Percentiles rank a stretch among this genome's conserved stretches.
Evolutionary conservation across 1,284 basidiomycete genomes (phyloP).

Genomic region (Cystobasidium pallidum): DNA sequence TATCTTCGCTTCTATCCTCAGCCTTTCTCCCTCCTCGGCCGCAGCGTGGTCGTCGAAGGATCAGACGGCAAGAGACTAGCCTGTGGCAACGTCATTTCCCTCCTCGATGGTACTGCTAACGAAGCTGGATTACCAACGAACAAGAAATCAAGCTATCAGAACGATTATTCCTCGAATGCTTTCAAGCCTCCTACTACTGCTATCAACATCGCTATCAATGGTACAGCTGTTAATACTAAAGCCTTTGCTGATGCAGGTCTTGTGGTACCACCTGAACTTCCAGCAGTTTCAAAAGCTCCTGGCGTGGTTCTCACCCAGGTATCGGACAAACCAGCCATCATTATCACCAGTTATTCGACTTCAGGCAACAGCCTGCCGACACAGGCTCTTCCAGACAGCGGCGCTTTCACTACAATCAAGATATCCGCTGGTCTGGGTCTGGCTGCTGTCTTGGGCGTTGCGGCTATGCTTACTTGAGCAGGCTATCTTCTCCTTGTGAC

Average conservation of each 20-base stretch:
- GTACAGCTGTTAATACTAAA: constrained; percentile 5
- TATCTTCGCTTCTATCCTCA: constrained; percentile 52
- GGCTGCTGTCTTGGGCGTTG: neutral
- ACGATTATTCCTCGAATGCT: constrained; percentile 7
- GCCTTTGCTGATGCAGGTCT: constrained; percentile 11
- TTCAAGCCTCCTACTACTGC: constrained; percentile 13
- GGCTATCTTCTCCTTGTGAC: neutral
- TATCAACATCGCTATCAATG: constrained; percentile 4
- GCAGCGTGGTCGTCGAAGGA: constrained; percentile 52
- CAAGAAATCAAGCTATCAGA: constrained; percentile 34
- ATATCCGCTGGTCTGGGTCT: neutral
- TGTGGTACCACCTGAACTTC: constrained; percentile 9
- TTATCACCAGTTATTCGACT: neutral
- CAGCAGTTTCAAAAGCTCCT: constrained; percentile 3
- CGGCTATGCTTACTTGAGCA: neutral
- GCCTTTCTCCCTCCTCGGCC: constrained; percentile 52
- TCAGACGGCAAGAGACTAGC: constrained; percentile 50
- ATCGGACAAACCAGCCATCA: neutral
- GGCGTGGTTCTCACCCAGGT: constrained; percentile 7
- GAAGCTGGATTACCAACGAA: constrained; percentile 14
- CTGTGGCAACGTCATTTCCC: constrained; percentile 53
- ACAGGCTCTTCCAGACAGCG: neutral
- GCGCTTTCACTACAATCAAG: constrained; percentile 1
- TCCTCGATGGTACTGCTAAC: constrained; percentile 50
- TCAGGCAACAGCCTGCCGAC: neutral